Evolutionary conservation across 257 asterid species (phyloP), one percentile per base, ranked within the genome.

Genomic region (Echites panduratus): DNA sequence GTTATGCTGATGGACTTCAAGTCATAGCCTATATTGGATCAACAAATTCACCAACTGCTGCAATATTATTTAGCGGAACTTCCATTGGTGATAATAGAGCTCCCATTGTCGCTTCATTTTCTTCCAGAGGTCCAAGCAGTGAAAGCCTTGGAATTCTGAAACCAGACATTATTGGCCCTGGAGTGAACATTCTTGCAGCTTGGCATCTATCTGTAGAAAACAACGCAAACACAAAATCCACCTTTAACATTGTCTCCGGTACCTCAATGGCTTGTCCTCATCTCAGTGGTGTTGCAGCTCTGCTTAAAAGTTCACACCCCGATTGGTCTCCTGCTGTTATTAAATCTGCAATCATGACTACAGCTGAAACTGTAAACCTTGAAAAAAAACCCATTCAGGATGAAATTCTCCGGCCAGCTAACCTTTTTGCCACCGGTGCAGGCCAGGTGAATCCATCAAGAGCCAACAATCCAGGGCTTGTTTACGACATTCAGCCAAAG

Each of bases 221-320:
- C 47, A 74, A 41, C 10, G 11, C 45, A 35, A 54, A 26, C 1
- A 27, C 72, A 5, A 53, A 53, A 44, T 26, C 72, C 32, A 66
- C 20, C 9, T 74, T 74, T 64, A 74, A 74, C 35, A 50, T 74
- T 16, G 2, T 9, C 0, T 74, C 78, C 17, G 78, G 78, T 13
- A 74, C 78, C 66, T 74, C 78, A 19, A 74, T 74, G 78, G 26
- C 78, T 24, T 74, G 73, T n/a, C 78, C 78, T 17, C 78, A 74
- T 52, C 78, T 66, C 9, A 66, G 78, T 0, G 78, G 78, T 6
- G 68, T 74, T 27, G 78, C 73, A 27, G 78, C 78, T 54, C 61
- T 74, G 73, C 73, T 74, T 68, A 74, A 66, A 69, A 66, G 73
- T 11, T 73, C 73, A 53, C 78, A 66, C 35, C 78, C 68, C 16